Conservation (phyloP, 768 basidiomycete genomes). For the Gyrodon lividus region DNA sequence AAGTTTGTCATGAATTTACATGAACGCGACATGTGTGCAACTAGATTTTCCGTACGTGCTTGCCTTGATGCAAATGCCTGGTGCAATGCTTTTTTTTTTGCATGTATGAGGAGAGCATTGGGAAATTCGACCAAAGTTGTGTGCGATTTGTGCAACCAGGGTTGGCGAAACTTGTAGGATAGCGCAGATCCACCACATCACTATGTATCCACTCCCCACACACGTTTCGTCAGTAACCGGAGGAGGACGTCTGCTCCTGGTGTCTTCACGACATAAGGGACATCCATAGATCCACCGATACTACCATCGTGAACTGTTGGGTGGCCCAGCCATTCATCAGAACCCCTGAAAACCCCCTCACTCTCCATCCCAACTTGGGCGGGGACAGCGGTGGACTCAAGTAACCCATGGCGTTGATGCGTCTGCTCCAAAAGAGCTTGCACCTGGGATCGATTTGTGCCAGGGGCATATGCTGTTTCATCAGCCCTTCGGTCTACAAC, state of each 20-base stretch:
- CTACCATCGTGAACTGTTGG: constrained; percentile 15
- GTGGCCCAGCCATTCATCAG: constrained; percentile 21
- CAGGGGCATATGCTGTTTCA: constrained; percentile 60
- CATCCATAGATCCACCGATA: constrained; percentile 32
- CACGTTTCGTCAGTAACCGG: constrained; percentile 46
- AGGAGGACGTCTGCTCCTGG: constrained; percentile 61
- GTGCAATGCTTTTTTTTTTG: too few species aligned
- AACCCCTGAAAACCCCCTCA: constrained; percentile 10
- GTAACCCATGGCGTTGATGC: constrained; percentile 31
- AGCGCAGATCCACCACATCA: neutral
- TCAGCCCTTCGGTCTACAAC: constrained; percentile 78
- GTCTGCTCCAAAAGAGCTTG: constrained; percentile 50
- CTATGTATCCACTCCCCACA: constrained; percentile 45
- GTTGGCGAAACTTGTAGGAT: neutral
- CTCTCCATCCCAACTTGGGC: constrained; percentile 52
- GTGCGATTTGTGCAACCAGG: too few species aligned
- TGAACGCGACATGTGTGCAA: too few species aligned
- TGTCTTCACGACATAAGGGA: constrained; percentile 54
- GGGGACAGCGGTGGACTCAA: constrained; percentile 54
- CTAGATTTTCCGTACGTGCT: too few species aligned
- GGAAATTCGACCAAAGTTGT: too few species aligned
- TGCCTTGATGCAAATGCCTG: too few species aligned
- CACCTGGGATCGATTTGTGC: constrained; percentile 61
- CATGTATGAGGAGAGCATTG: too few species aligned
- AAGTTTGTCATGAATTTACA: too few species aligned